Base-by-base conservation (phyloP, 179 eudicot genomes). In the Amaranthus tricolor region DNA sequence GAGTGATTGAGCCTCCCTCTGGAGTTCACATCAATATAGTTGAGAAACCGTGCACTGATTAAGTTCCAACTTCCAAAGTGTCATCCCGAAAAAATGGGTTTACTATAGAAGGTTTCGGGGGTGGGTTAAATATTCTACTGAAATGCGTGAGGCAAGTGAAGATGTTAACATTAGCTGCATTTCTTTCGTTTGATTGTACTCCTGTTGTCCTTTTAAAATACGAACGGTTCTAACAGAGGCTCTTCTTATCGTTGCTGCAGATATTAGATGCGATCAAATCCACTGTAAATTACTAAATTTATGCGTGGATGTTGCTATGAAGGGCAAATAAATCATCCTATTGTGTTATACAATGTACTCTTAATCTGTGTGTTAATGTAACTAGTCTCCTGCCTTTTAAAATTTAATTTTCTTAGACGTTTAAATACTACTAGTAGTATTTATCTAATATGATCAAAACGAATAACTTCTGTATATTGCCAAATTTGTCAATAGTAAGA, bases 241-340 rank as follows among this genome's bases (percentile, higher is more conserved):
- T 65, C 16, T 11, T 57, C 40, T 7, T 74, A 62, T n/a, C 12
- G 3, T 62, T 17, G 44, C 79, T 19, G 85, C 96, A 95, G 99
- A 83, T 95, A 76, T 62, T 95, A 84, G 99, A 95, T 48, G 98
- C 94, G 52, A 88, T 95, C 78, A 93, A 88, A 70, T 83, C 93
- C n/a, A 88, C 99, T 17, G 92, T 95, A 55, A 95, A 89, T 69
- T 95, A 89, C 82, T 93, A 85, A 45, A 14, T 11, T 43, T 9
- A 12, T 6, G 52, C 31, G 43, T 55, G 31, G 45, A 55, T 69
- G 64, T 49, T 50, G 24, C 67, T 48, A 12, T 31, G 64, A 57
- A 75, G 55, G 71, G 9, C 13, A 62, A 31, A 19, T 62, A 40
- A 16, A 44, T 68, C 45, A 3, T 51, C 20, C 17, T 13, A 12